A percentile compares a stretch with the other conserved stretches of the same genome.
Conservation (phyloP, 2,329 filamentous ascomycete genomes). For the Aspergillus luchuensis region DNA sequence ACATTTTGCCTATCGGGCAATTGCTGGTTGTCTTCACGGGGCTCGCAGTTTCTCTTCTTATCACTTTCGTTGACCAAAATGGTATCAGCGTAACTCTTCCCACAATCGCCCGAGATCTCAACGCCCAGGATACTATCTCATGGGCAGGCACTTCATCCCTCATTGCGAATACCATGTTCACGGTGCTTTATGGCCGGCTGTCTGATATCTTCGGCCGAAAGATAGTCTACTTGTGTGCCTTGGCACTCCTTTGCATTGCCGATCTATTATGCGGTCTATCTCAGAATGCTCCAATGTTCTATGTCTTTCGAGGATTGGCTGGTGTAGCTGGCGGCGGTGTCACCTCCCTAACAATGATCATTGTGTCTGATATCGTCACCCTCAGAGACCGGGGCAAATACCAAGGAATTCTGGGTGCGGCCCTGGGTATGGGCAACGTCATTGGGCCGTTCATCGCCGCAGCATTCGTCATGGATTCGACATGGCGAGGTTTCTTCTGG, state of each 20-base stretch:
- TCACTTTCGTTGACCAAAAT: constrained; percentile 61
- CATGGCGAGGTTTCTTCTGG: constrained; percentile 53
- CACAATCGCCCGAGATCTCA: constrained; percentile 53
- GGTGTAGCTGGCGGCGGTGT: constrained; percentile 66
- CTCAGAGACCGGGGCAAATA: constrained; percentile 61
- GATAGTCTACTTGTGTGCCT: constrained; percentile 56
- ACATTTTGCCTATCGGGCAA: constrained; percentile 56
- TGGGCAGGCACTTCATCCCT: constrained; percentile 73
- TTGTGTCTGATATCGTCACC: constrained; percentile 62
- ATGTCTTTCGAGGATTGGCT: constrained; percentile 61
- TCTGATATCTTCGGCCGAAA: constrained; percentile 66
- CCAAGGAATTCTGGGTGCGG: constrained; percentile 50
- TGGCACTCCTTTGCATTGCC: constrained; percentile 56
- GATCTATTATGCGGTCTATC: constrained; percentile 63
- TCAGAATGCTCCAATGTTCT: constrained; percentile 59
- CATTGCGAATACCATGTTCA: constrained; percentile 66
- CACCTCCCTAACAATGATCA: constrained; percentile 62
- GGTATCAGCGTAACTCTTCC: constrained; percentile 58
- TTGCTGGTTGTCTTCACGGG: constrained; percentile 52
- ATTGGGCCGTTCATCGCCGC: constrained; percentile 52
- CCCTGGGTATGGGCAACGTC: constrained; percentile 50
- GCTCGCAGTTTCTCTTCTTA: constrained; percentile 56
- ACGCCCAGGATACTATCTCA: constrained; percentile 56
- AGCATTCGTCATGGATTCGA: constrained; percentile 46
- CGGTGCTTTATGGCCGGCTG: constrained; percentile 64